phyloP scores from a whole-genome alignment of 2,329 filamentous ascomycete genomes.

The Cryphonectria japonica region DNA sequence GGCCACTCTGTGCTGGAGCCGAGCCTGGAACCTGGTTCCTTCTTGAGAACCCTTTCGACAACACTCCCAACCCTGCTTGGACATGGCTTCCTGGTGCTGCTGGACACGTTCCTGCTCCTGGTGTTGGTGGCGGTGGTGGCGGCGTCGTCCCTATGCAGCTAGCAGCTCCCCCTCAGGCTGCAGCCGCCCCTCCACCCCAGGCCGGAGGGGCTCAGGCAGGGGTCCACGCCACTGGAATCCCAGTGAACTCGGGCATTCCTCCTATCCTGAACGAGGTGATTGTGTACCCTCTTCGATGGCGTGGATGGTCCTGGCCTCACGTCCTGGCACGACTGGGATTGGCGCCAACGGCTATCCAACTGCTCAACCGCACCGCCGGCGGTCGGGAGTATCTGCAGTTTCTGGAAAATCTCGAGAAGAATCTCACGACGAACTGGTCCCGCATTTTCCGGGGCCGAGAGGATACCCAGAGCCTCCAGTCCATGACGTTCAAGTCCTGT shows the following conservation, averaged over 20 bases:
- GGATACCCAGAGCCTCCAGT: slow-evolving; percentile 38
- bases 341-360: slow-evolving; percentile 37
- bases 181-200: neutral
- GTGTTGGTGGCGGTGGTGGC: neutral
- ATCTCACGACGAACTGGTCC: slow-evolving; percentile 30
- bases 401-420: slow-evolving; percentile 10
- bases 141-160: neutral
- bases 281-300: slow-evolving; percentile 31
- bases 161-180: neutral
- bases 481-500: slow-evolving; percentile 61
- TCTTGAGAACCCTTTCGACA: neutral
- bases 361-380: neutral
- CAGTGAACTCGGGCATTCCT: neutral
- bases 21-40: slow-evolving; percentile 26
- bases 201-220: neutral
- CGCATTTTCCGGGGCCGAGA: slow-evolving; percentile 35
- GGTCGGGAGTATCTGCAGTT: slow-evolving; percentile 1
- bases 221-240: neutral
- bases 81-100: neutral
- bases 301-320: slow-evolving; percentile 45
- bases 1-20: slow-evolving; percentile 31
- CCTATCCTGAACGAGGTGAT: slow-evolving; percentile 2
- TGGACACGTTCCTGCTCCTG: too few species aligned
- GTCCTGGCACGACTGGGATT: slow-evolving; percentile 46
- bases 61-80: neutral